These are phyloP conservation scores for Diaporthe ilicicola DNA, from an alignment of 2,329 filamentous ascomycete genomes.

Conservation along the genomic window DNA sequence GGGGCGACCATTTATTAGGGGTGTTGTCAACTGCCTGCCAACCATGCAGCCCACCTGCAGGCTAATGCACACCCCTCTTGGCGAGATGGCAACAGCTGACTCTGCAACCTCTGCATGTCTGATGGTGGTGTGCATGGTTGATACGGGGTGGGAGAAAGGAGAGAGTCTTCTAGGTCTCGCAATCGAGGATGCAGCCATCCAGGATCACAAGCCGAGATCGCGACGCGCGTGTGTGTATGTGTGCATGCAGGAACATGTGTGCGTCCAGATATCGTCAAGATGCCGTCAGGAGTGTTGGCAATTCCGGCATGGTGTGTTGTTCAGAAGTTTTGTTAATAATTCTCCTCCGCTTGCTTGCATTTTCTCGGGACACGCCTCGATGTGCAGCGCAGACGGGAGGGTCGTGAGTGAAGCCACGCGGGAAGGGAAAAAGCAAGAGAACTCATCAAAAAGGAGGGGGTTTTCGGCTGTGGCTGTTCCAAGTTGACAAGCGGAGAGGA, in stretches of 20 bases:
- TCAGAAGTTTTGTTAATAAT: background rate
- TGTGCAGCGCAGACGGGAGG: background rate
- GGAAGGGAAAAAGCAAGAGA: background rate
- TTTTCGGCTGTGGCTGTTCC: background rate
- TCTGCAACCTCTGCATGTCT: background rate
- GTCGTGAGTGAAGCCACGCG: background rate
- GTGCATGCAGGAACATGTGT: slow-evolving; percentile 11
- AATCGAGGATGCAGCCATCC: background rate
- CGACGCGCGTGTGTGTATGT: too few relatives aligned
- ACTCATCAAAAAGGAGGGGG: slow-evolving; percentile 17
- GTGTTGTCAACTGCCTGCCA: slow-evolving; percentile 20
- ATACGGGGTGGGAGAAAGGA: background rate
- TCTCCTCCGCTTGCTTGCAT: background rate
- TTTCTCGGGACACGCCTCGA: background rate
- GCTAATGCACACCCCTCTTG: slow-evolving; percentile 15
- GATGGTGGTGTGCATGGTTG: too few relatives aligned
- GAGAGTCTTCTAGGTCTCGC: background rate
- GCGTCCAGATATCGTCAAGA: background rate
- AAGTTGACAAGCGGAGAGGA: slow-evolving; percentile 8
- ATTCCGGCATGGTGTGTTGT: background rate
- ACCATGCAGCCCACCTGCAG: slow-evolving; percentile 20
- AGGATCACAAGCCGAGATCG: background rate
- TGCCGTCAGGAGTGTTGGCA: background rate
- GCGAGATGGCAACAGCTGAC: slow-evolving; percentile 22
- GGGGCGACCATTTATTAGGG: slow-evolving; percentile 1